phyloP scores from a whole-genome alignment of 148 eudicot species.

The Salicornia ramosissima region DNA sequence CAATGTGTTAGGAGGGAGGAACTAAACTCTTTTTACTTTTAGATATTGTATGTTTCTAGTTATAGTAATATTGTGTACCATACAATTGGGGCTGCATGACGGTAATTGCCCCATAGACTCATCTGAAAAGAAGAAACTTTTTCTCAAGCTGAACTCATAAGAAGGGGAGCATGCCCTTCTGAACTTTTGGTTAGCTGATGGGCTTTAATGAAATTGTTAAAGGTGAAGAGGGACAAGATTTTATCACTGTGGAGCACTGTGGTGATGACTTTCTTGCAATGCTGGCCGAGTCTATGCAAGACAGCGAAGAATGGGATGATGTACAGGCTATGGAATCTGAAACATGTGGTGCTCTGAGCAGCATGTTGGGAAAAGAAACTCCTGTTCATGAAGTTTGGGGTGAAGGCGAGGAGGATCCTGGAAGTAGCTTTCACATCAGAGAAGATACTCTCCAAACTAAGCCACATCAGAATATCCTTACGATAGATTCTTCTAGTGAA shows the following conservation, averaged over 20 bases:
- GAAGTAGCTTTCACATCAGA: constrained; percentile 30
- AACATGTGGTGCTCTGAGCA: constrained; percentile 72
- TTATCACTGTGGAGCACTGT: constrained; percentile 85
- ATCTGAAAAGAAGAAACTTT: background rate
- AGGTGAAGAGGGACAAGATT: constrained; percentile 94
- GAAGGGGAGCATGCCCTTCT: background rate
- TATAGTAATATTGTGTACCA: background rate
- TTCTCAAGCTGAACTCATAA: background rate
- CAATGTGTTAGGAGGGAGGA: no score
- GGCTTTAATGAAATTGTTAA: background rate
- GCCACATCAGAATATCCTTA: constrained; percentile 35
- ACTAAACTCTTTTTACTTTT: no score
- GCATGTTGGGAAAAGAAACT: constrained; percentile 47
- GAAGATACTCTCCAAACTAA: constrained; percentile 46
- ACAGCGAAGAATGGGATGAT: constrained; percentile 93
- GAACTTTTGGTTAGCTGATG: background rate
- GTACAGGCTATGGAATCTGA: constrained; percentile 83
- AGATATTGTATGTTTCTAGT: background rate
- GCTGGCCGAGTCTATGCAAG: constrained; percentile 82
- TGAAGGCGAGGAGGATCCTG: constrained; percentile 22
- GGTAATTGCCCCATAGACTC: background rate
- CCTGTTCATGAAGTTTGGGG: constrained; percentile 27
- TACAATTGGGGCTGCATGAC: background rate
- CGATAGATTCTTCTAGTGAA: constrained; percentile 69
- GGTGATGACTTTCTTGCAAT: constrained; percentile 90